These are phyloP conservation scores for Yarrowia deformans DNA, from an alignment of 805 yeast genomes.

Conservation along the genomic window DNA sequence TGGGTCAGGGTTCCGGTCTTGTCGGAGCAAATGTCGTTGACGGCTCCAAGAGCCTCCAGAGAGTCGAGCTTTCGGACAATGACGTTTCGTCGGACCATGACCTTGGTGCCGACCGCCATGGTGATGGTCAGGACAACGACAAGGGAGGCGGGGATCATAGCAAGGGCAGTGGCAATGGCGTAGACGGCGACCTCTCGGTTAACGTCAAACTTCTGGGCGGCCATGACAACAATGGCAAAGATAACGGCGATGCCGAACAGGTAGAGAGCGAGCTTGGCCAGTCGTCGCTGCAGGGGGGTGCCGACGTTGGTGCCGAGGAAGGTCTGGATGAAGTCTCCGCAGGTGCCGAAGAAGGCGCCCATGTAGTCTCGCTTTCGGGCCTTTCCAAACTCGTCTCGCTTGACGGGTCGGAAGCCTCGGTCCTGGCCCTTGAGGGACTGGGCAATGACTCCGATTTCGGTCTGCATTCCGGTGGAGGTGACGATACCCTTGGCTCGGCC, in stretches of 20 bases:
- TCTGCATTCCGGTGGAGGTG: slow-evolving; percentile 69
- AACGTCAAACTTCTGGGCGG: slow-evolving; percentile 76
- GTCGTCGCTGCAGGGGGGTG: slow-evolving; percentile 79
- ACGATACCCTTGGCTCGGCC: slow-evolving; percentile 78
- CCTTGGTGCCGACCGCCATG: slow-evolving; percentile 82
- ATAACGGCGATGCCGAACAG: slow-evolving; percentile 80
- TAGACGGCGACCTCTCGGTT: slow-evolving; percentile 82
- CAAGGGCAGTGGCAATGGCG: slow-evolving; percentile 83
- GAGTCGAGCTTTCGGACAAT: slow-evolving; percentile 80
- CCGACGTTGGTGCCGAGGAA: slow-evolving; percentile 79
- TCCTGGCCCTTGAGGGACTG: slow-evolving; percentile 58
- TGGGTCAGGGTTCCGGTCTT: slow-evolving; percentile 84
- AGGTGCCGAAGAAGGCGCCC: slow-evolving; percentile 58
- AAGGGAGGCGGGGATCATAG: slow-evolving; percentile 83
- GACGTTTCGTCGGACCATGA: slow-evolving; percentile 71
- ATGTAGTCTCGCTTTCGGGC: slow-evolving; percentile 47
- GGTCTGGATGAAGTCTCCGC: slow-evolving; percentile 65
- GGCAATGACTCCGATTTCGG: slow-evolving; percentile 81
- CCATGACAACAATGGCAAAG: slow-evolving; percentile 87
- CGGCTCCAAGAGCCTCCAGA: slow-evolving; percentile 78
- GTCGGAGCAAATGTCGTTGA: slow-evolving; percentile 81
- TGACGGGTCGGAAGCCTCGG: slow-evolving; percentile 54
- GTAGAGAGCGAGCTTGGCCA: slow-evolving; percentile 77
- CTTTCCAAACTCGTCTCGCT: slow-evolving; percentile 55
- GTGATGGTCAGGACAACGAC: slow-evolving; percentile 85